These are phyloP conservation scores for Pythium biforme DNA, from an alignment of 352 stramenopile species.

Conservation along the genomic window DNA sequence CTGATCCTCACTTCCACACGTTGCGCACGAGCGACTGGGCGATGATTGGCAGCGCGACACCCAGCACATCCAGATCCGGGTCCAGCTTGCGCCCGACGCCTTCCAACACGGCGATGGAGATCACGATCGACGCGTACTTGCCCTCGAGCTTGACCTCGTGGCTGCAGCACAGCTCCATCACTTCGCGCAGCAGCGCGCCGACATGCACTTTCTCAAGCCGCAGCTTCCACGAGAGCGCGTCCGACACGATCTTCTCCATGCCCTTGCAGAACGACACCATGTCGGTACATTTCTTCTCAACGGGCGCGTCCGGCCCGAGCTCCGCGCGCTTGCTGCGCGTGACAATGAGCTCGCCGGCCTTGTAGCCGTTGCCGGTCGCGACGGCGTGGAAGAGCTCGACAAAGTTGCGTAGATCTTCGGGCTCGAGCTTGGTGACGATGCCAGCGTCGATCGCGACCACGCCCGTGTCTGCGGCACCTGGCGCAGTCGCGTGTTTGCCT, in stretches of 20 bases:
- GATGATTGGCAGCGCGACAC: conserved; percentile 91
- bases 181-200: conserved; percentile 61
- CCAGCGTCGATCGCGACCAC: conserved; percentile 83
- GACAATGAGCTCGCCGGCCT: conserved; percentile 76
- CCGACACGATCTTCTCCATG: conserved; percentile 72
- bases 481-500: conserved; percentile 7
- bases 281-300: conserved; percentile 64
- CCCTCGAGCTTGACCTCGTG: conserved; percentile 93
- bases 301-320: conserved; percentile 22
- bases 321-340: conserved; percentile 54
- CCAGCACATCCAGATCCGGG: conserved; percentile 88
- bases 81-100: conserved; percentile 89
- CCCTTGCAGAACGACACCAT: conserved; percentile 67
- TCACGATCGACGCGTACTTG: conserved; percentile 93
- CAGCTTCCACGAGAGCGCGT: conserved; percentile 61
- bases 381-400: conserved; percentile 86
- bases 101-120: conserved; percentile 95
- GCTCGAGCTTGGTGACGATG: conserved; percentile 81
- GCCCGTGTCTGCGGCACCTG: conserved; percentile 21
- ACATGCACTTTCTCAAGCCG: conserved; percentile 77
- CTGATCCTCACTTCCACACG: conserved; percentile 26
- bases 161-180: conserved; percentile 89
- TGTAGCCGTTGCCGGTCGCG: conserved; percentile 76
- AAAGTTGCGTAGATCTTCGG: conserved; percentile 78
- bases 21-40: conserved; percentile 91